These are phyloP conservation scores for Syzygium syzygioides DNA, from an alignment of 441 rosid genomes.

Conservation along the genomic window DNA sequence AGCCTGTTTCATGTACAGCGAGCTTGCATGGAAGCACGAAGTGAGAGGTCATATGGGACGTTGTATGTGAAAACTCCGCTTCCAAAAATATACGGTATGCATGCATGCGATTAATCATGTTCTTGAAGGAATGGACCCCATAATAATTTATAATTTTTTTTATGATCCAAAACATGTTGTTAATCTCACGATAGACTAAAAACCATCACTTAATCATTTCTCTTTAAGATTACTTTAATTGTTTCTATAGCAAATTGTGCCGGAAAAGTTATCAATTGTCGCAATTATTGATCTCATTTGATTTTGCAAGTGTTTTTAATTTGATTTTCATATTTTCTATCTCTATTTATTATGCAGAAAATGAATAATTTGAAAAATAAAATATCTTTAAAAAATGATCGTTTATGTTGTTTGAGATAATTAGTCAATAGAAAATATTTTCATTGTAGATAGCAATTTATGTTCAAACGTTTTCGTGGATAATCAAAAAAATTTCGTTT, in stretches of 20 bases:
- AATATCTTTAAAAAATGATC: too few species aligned
- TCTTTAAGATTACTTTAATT: background rate
- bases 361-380: too few species aligned
- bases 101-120: background rate
- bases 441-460: too few species aligned
- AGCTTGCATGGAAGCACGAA: background rate
- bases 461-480: too few species aligned
- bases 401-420: too few species aligned
- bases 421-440: too few species aligned
- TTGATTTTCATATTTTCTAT: background rate
- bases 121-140: too few species aligned
- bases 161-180: too few species aligned
- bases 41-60: background rate
- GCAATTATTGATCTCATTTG: background rate
- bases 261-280: background rate
- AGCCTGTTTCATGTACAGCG: background rate
- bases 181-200: too few species aligned
- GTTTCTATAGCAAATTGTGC: background rate
- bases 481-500: too few species aligned
- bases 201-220: too few species aligned
- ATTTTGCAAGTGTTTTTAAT: background rate
- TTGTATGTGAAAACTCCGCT: background rate
- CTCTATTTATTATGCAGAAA: background rate
- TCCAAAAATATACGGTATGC: rapidly evolving
- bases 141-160: too few species aligned